Percentiles rank a stretch among this genome's conserved stretches.
Conservation (phyloP, 345 rosid genomes). For the Turritis glabra region DNA sequence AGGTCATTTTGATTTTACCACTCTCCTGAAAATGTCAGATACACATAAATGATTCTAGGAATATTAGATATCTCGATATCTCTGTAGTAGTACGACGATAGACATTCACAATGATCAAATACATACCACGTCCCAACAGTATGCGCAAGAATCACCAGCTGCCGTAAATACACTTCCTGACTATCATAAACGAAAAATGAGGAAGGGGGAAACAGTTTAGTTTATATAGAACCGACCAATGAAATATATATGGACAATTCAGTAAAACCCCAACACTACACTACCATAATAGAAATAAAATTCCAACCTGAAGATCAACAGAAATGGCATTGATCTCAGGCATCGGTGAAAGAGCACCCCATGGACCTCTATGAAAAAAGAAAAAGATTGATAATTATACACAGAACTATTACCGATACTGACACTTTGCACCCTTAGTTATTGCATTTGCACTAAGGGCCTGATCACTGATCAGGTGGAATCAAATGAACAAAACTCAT, state of each 20-base stretch:
- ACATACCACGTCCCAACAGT: slow-evolving; percentile 99
- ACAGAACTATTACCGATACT: background rate
- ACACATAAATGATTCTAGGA: background rate
- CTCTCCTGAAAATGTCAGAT: slow-evolving; percentile 65
- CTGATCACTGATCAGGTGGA: background rate
- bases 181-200: slow-evolving; percentile 44
- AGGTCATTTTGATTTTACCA: slow-evolving; percentile 67
- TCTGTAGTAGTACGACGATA: background rate
- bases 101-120: slow-evolving; percentile 38
- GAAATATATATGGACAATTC: background rate
- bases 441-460: slow-evolving; percentile 9
- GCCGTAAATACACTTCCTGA: slow-evolving; percentile 79
- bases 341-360: slow-evolving; percentile 92
- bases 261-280: background rate
- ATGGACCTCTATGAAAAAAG: slow-evolving; percentile 70
- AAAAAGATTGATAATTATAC: slow-evolving; percentile 20
- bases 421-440: background rate
- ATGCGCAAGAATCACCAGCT: slow-evolving; percentile 90
- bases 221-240: slow-evolving; percentile 3
- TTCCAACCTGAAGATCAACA: slow-evolving; percentile 63
- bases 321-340: slow-evolving; percentile 89
- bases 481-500: slow-evolving; percentile 30
- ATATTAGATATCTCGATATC: background rate
- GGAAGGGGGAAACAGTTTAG: background rate
- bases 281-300: background rate